phyloP scores from a whole-genome alignment of 225 moss, liverwort and hornwort species.

The Polytrichum commune region DNA sequence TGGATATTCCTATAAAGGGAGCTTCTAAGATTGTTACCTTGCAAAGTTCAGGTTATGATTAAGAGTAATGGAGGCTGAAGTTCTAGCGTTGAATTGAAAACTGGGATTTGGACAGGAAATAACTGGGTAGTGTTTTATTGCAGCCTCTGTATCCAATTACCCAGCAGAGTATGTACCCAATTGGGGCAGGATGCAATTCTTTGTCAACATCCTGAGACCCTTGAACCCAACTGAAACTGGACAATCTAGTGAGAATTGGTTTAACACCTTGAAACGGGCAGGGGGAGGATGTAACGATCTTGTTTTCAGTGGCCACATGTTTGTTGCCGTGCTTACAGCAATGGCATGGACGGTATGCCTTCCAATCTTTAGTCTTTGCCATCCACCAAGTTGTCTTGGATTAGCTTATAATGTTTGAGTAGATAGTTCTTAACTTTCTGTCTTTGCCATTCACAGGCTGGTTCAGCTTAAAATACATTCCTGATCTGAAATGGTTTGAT shows the following conservation, averaged over 20 bases:
- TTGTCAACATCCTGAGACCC: slow-evolving; percentile 91
- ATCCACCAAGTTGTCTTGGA: too few relatives aligned
- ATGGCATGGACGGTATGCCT: slow-evolving; percentile 92
- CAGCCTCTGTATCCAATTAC: slow-evolving; percentile 69
- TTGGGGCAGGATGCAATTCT: slow-evolving; percentile 88
- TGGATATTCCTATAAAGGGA: too few relatives aligned
- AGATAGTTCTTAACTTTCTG: too few relatives aligned
- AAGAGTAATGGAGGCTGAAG: too few relatives aligned
- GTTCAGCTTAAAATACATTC: too few relatives aligned
- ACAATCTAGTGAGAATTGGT: slow-evolving; percentile 71
- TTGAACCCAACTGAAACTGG: slow-evolving; percentile 66
- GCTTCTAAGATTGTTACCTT: too few relatives aligned
- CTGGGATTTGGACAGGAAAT: not conserved
- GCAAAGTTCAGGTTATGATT: too few relatives aligned
- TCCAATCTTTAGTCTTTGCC: not conserved
- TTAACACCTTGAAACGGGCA: slow-evolving; percentile 81
- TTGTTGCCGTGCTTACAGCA: slow-evolving; percentile 87
- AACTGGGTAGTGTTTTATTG: not conserved
- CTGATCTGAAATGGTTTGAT: too few relatives aligned
- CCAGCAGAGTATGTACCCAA: slow-evolving; percentile 82
- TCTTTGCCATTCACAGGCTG: too few relatives aligned
- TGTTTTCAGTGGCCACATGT: slow-evolving; percentile 92
- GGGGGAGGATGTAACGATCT: slow-evolving; percentile 98
- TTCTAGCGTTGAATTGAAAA: too few relatives aligned
- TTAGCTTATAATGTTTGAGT: too few relatives aligned